Percentiles rank a stretch among this genome's conserved stretches.
Conservation (phyloP, 2,329 filamentous ascomycete species). For the Fusarium buharicum region DNA sequence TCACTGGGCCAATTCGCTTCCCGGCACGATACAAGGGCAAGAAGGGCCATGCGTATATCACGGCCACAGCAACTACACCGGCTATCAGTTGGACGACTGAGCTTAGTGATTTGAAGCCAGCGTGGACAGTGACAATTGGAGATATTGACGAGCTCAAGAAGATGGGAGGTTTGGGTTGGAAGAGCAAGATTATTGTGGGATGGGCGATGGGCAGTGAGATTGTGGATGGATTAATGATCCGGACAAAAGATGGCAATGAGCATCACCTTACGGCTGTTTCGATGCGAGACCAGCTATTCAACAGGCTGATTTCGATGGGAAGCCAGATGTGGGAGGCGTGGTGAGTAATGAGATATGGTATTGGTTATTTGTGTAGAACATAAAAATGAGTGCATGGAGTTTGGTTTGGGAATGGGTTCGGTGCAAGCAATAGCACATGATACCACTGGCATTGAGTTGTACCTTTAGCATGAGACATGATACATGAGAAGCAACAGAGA, state of each 20-base stretch:
- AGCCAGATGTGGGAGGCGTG: constrained; percentile 85
- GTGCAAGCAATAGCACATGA: constrained; percentile 3
- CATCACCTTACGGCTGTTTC: constrained; percentile 76
- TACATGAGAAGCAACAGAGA: constrained; percentile 17
- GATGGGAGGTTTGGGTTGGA: constrained; percentile 85
- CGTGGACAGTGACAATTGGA: constrained; percentile 75
- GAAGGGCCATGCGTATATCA: constrained; percentile 78
- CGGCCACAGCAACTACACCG: constrained; percentile 72
- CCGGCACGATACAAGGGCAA: constrained; percentile 75
- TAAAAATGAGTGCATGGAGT: constrained; percentile 9
- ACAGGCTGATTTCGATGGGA: constrained; percentile 79
- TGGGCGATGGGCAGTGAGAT: constrained; percentile 81
- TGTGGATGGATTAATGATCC: constrained; percentile 77
- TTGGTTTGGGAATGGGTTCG: constrained; percentile 7
- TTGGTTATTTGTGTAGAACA: neutral
- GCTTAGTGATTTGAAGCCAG: constrained; percentile 63
- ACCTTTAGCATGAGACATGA: constrained; percentile 19
- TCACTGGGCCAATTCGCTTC: constrained; percentile 79
- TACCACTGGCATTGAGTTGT: neutral
- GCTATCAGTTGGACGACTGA: constrained; percentile 73
- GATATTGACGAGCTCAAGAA: constrained; percentile 82
- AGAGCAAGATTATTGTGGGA: constrained; percentile 82
- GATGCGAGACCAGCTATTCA: constrained; percentile 81
- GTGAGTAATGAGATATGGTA: constrained; percentile 52
- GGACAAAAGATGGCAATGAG: constrained; percentile 64